Base-by-base conservation (phyloP, 208 protist genomes). In the Eutreptiella sp. region DNA sequence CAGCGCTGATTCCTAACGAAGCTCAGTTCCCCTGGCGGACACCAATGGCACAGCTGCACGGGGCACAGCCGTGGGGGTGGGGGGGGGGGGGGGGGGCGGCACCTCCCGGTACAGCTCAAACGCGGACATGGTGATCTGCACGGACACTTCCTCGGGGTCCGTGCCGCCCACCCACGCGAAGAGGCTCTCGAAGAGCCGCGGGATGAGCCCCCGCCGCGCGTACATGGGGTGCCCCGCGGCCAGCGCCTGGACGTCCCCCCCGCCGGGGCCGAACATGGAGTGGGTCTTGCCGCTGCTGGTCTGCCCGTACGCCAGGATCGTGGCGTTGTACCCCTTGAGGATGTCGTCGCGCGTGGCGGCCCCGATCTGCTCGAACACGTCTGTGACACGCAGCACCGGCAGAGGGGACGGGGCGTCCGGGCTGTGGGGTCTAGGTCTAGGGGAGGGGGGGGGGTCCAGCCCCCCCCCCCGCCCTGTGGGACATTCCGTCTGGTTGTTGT, bases 231-330 rank as follows among this genome's bases (percentile, higher is more conserved):
- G 43, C 14, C 53, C 46, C 1, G 27, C 24, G 0, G 29, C 38
- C 7, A 72, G 70, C 27, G 53, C 50, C 27, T 61, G 35, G 21
- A 38, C 23, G 9, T 24, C 43, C n/a, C 68, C 75, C 21, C 77
- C 73, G 7, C 57, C 42, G 0, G 75, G 73, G 7, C 81, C 81
- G 29, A 75, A 63, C 73, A 85, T 80, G 32, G 63, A 80, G 66
- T 82, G 47, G 64, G 66, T 72, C 58, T 72, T 72, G 14, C 66
- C 66, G 27, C 19, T 42, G 2, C 65, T 52, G 38, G 66, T 72
- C 33, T 72, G 66, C 2, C 66, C 66, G 27, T 72, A 72, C 5
- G 66, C 66, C 31, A 72, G 36, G 3, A 72, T 24, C 4, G 57
- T 67, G 21, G 65, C 66, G 35, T 72, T 72, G 55, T 73, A 72